Conservation (phyloP, 148 eudicot genomes). For the Simmondsia chinensis region DNA sequence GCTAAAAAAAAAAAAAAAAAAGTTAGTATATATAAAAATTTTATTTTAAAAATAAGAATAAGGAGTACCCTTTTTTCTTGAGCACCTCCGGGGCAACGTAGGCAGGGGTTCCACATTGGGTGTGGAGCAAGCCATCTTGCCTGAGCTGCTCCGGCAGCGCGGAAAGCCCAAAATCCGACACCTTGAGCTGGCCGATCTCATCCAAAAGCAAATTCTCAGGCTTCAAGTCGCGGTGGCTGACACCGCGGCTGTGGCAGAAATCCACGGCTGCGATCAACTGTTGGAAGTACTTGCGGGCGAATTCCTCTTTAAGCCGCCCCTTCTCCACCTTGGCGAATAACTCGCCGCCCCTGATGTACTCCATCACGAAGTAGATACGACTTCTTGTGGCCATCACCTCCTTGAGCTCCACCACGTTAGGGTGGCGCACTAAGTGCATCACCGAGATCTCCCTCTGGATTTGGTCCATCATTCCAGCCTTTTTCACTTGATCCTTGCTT, state of each 20-base stretch:
- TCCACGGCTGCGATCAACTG: conserved; percentile 40
- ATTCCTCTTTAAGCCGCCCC: conserved; percentile 44
- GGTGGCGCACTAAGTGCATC: conserved; percentile 53
- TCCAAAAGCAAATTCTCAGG: conserved; percentile 51
- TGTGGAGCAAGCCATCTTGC: conserved; percentile 60
- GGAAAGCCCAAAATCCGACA: conserved; percentile 63
- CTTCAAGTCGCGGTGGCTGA: conserved; percentile 40
- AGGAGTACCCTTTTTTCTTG: conserved; percentile 50
- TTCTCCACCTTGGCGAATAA: conserved; percentile 39
- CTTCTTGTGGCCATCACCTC: conserved; percentile 62
- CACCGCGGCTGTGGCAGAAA: conserved; percentile 47
- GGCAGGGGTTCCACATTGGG: conserved; percentile 76
- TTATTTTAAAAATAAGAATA: too few relatives aligned
- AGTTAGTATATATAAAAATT: too few relatives aligned
- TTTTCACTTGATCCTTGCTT: conserved; percentile 49
- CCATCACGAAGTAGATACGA: conserved; percentile 58
- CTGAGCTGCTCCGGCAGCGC: conserved; percentile 56
- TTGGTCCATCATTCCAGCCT: conserved; percentile 45
- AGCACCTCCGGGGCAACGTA: conserved; percentile 77
- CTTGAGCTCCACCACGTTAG: conserved; percentile 45
- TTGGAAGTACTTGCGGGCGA: conserved; percentile 47
- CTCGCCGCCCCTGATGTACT: conserved; percentile 59
- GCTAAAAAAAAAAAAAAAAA: too few relatives aligned
- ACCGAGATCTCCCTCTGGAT: conserved; percentile 53
- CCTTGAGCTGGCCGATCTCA: conserved; percentile 46